These are phyloP conservation scores for Pyronema omphalodes DNA, from an alignment of 495 filamentous ascomycete genomes.

Conservation along the genomic window DNA sequence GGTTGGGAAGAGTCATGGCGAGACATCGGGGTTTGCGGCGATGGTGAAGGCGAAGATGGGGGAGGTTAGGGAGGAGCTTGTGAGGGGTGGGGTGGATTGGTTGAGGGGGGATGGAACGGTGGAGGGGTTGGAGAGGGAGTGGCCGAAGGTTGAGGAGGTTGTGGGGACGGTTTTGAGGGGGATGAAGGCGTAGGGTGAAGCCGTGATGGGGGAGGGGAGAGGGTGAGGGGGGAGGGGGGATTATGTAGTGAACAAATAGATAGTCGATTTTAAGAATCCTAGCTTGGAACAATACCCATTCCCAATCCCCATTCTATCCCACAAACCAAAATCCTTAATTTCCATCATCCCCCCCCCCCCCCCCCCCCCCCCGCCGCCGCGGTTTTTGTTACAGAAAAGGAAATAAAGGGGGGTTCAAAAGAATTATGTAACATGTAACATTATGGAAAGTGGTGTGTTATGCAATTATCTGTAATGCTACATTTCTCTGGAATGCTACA, in stretches of 20 bases:
- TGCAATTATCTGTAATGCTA: no score
- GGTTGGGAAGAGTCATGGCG: conserved; percentile 16
- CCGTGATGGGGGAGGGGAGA: conserved; percentile 9
- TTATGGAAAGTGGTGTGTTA: no score
- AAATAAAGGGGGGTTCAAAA: no score
- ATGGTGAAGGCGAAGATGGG: conserved; percentile 12
- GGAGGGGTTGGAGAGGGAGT: not conserved
- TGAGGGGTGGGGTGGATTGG: conserved; percentile 3
- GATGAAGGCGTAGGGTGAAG: not conserved
- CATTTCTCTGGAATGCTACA: no score
- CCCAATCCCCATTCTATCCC: no score
- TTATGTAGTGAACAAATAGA: not conserved
- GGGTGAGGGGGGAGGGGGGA: not conserved
- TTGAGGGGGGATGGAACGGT: not conserved
- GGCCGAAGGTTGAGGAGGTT: not conserved
- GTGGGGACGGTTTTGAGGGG: not conserved
- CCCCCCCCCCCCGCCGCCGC: no score
- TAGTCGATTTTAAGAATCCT: no score
- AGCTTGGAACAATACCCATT: no score
- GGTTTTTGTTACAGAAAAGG: no score
- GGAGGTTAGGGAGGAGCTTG: conserved; percentile 15
- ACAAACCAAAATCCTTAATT: no score
- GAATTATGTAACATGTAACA: no score
- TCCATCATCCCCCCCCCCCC: no score
- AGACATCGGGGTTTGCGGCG: conserved; percentile 6